Conservation (phyloP, 2,329 filamentous ascomycete species). For the Monilinia polystroma region DNA sequence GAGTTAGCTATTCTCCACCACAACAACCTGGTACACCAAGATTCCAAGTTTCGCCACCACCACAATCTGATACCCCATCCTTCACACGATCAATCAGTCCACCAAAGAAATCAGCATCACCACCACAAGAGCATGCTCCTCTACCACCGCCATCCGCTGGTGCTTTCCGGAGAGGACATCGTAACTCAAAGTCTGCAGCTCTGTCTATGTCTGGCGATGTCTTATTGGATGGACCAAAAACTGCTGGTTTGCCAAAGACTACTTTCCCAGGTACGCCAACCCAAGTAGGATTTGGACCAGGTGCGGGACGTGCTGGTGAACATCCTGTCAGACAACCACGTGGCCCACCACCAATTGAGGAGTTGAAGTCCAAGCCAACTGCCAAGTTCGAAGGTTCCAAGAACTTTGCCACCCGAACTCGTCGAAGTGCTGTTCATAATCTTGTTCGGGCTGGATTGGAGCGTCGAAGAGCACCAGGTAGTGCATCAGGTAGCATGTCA, state of each 20-base stretch:
- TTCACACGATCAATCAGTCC: constrained; percentile 63
- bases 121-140: constrained; percentile 66
- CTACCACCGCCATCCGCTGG: constrained; percentile 86
- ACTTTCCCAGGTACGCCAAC: constrained; percentile 79
- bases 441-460: constrained; percentile 86
- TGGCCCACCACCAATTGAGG: constrained; percentile 86
- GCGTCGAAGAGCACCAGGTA: constrained; percentile 70
- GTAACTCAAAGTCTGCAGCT: constrained; percentile 75
- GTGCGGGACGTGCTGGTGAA: constrained; percentile 88
- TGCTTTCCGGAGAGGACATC: constrained; percentile 89
- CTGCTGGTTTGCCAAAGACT: constrained; percentile 69
- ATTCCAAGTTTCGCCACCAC: constrained; percentile 79
- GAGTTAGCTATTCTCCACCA: constrained; percentile 47
- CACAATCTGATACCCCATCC: constrained; percentile 54
- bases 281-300: constrained; percentile 80
- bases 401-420: constrained; percentile 93
- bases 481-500: constrained; percentile 78
- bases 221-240: constrained; percentile 48
- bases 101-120: constrained; percentile 66
- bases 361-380: constrained; percentile 85
- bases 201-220: constrained; percentile 36
- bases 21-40: constrained; percentile 63
- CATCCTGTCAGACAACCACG: constrained; percentile 92
- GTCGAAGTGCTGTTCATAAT: constrained; percentile 87
- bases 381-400: constrained; percentile 93